Conservation (phyloP, 805 yeast species). For the Ogataea henricii region DNA sequence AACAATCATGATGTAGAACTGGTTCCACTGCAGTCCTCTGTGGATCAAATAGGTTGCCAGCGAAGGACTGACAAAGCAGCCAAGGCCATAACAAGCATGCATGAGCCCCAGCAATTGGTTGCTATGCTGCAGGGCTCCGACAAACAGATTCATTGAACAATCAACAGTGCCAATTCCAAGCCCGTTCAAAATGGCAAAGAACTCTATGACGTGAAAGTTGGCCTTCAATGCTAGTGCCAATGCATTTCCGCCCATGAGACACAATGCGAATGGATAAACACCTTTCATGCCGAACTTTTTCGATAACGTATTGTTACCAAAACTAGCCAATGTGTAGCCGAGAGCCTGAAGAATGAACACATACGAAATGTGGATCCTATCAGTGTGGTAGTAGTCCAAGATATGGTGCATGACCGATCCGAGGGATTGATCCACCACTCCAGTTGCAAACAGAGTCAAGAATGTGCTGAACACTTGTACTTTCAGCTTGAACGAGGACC, state of each 20-base stretch:
- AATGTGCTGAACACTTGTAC: constrained; percentile 46
- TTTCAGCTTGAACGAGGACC: constrained; percentile 39
- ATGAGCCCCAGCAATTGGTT: constrained; percentile 53
- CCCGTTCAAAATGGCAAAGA: constrained; percentile 47
- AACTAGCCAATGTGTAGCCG: constrained; percentile 59
- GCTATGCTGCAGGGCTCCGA: constrained; percentile 47
- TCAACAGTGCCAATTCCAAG: constrained; percentile 59
- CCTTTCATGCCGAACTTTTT: constrained; percentile 50
- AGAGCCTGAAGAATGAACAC: constrained; percentile 53
- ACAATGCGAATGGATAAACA: constrained; percentile 35
- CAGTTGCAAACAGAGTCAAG: constrained; percentile 46
- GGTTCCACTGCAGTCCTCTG: constrained; percentile 44
- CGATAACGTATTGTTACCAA: constrained; percentile 47
- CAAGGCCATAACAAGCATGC: constrained; percentile 56
- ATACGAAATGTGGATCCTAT: constrained; percentile 49
- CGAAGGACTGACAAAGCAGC: constrained; percentile 54
- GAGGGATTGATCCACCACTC: constrained; percentile 60
- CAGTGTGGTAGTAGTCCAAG: constrained; percentile 47
- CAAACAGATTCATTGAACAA: constrained; percentile 55
- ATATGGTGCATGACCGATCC: constrained; percentile 61
- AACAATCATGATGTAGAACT: constrained; percentile 43
- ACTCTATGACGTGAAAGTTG: constrained; percentile 43
- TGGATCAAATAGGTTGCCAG: constrained; percentile 44
- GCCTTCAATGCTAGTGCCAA: constrained; percentile 41
- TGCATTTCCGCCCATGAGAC: constrained; percentile 9